Evolutionary conservation across 306 rosid genomes (phyloP).

Genomic region (Argentina anserina): DNA sequence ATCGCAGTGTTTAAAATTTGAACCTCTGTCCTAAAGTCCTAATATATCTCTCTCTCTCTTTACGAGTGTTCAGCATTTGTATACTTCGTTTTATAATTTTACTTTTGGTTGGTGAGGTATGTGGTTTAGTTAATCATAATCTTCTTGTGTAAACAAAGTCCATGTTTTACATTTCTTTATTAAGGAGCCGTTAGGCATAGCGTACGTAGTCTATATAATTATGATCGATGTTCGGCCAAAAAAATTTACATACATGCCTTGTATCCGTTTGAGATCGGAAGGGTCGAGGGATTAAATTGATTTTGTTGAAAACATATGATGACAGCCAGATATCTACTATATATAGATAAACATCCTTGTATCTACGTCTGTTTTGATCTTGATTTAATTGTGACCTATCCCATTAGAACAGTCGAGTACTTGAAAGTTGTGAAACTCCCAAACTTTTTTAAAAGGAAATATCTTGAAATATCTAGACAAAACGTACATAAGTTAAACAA

Average conservation of each 20-base stretch:
- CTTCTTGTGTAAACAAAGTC: background rate
- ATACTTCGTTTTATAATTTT: background rate
- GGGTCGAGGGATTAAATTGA: background rate
- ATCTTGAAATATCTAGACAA: too few species aligned
- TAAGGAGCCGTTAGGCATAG: background rate
- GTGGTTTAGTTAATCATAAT: conserved; percentile 3
- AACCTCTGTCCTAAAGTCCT: too few species aligned
- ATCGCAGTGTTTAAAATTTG: too few species aligned
- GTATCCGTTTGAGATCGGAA: background rate
- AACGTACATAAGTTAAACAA: too few species aligned
- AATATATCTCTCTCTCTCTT: background rate
- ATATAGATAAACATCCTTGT: background rate
- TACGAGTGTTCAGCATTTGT: background rate
- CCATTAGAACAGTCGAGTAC: background rate
- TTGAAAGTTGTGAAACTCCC: background rate
- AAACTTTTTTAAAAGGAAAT: too few species aligned
- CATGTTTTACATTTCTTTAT: background rate
- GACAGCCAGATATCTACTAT: background rate
- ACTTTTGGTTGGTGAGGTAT: conserved; percentile 14
- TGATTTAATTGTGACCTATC: background rate
- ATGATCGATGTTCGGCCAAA: too few species aligned
- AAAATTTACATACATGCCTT: too few species aligned
- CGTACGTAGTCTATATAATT: too few species aligned
- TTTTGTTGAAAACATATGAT: conserved; percentile 17
- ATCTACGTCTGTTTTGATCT: background rate